Evolutionary conservation across 257 asterid species (phyloP), one percentile per base, ranked within the genome.

Genomic region (Plantago major): DNA sequence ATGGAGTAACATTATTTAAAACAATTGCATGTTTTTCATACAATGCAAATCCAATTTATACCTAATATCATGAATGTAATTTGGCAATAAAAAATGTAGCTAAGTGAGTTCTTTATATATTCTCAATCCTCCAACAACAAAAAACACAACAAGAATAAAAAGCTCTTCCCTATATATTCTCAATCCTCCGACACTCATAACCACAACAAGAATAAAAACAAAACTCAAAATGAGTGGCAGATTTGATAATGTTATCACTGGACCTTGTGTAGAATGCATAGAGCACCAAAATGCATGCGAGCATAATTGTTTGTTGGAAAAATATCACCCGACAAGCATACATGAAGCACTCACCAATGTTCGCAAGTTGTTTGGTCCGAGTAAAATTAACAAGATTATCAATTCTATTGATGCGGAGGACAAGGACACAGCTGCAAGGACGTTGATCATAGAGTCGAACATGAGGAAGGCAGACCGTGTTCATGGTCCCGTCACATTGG

Each of bases 321-420:
- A 59, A 11, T 58, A 70, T 51, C 57, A 17, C 56, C 67, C 2
- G 6, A 17, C 0, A 40, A 30, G 1, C 64, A 8, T 28, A 19
- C 1, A 40, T 1, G 67, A 64, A 13, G 75, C 64, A 26, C 57
- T 50, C 30, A 7, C 9, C 2, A 58, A 44, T 58, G 71, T 71
- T 10, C 45, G 52, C 14, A 11, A 38, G 4, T 55, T 64, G 43
- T 64, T 57, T 22, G 75, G 75, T 9, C 46, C 13, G 19, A n/a
- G 15, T 13, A 71, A 71, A 22, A 3, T 38, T 4, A 4, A 57
- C 0, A n/a, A 45, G 3, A 45, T 58, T 11, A 6, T 65, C 28
- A 46, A 6, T 11, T 58, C 42, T 0, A 64, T 59, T 2, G 1
- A 7, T 13, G 64, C 59, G 13, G 13, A 52, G 2, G 43, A 56